Percentiles rank a stretch among this genome's conserved stretches.
Evolutionary conservation across 108 stramenopile genomes (phyloP).

Genomic region (Aurantiochytrium sp.): DNA sequence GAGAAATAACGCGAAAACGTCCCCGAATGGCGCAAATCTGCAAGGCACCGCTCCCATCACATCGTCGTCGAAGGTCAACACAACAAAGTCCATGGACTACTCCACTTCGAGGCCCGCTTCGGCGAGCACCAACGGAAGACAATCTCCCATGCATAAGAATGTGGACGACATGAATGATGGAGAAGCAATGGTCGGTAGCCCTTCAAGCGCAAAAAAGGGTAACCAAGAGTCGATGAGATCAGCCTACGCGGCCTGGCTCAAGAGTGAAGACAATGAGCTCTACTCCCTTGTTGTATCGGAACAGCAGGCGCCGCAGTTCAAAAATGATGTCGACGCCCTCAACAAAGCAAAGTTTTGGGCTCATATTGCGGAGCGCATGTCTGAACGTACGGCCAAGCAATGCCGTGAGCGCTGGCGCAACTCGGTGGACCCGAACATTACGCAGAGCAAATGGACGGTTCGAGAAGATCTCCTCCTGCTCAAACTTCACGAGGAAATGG

Average conservation of each 20-base stretch:
- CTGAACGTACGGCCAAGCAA: slow-evolving; percentile 93
- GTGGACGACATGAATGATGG: not conserved
- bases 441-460: not conserved
- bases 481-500: not conserved
- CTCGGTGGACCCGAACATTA: not conserved
- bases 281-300: not conserved
- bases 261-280: not conserved
- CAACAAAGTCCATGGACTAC: too few species aligned
- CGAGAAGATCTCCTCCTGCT: not conserved
- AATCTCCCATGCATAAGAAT: too few species aligned
- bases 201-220: not conserved
- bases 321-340: not conserved
- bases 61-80: too few species aligned
- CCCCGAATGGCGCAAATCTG: too few species aligned
- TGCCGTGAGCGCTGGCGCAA: slow-evolving; percentile 76
- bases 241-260: not conserved
- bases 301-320: not conserved
- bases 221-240: not conserved
- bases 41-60: too few species aligned
- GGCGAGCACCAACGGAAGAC: too few species aligned
- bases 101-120: too few species aligned
- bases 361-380: slow-evolving; percentile 71
- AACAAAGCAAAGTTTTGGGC: slow-evolving; percentile 54
- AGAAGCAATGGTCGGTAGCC: not conserved
- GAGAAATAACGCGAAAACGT: too few species aligned